Evolutionary conservation across 805 yeast species (phyloP), one percentile per base, ranked within the genome.

Genomic region (Candida morakotiae): DNA sequence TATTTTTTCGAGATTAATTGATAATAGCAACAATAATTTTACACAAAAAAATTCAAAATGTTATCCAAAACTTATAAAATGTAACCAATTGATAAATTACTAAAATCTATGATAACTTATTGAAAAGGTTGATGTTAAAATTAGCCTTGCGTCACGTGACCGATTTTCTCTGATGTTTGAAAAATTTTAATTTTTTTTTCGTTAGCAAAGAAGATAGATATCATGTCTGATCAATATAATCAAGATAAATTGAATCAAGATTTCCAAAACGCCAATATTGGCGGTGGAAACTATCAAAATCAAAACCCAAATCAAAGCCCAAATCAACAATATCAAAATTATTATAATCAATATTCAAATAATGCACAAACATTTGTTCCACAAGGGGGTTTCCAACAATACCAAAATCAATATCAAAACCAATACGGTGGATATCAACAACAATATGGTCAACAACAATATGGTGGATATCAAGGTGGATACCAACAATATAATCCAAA

Each of bases 301-400:
- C 17, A 14, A 14, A 26, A 26, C 10, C 6, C 8, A 7, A 30
- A 30, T 24, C 53, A 45, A 22, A 45, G 46, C 21, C 52, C 39
- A 30, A 47, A 46, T 28, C 46, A 34, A 22, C 39, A 29, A 29
- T 16, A 31, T 19, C 31, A 38, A 11, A 25, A 29, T 13, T 32
- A 54, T 34, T 77, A 52, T 59, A 74, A 79, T 48, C 28, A 26
- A 26, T 26, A 13, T 15, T 78, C 83, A 21, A 67, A 63, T 44
- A 65, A 64, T 26, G 73, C 73, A 9, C 67, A 68, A 43, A 34
- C 74, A 10, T 75, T 76, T 56, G 75, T 73, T 38, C 78, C 79
- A 25, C 69, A 62, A 37, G 44, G 39, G 28, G 41, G 39, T 1
- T 34, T 18, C 31, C 47, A 43, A 35, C 34, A 23, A 26, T 31